phyloP scores from a whole-genome alignment of 225 moss, liverwort and hornwort species.

The Ulota crispa region DNA sequence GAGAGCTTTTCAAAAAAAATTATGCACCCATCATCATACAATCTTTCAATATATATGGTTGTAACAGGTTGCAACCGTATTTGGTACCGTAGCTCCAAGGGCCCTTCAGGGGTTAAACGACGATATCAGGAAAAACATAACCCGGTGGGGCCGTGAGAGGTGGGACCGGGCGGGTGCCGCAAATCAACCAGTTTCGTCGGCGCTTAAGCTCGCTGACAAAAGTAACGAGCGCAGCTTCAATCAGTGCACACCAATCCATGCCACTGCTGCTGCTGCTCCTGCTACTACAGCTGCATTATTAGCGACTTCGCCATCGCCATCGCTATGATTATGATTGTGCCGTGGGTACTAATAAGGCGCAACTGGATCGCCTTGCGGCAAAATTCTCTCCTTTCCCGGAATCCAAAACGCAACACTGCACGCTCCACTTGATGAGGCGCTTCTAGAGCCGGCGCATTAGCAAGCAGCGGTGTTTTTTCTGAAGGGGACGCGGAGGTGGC shows the following conservation, averaged over 20 bases:
- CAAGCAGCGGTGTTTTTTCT: neutral
- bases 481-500: neutral
- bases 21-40: no score
- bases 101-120: no score
- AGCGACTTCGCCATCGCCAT: neutral
- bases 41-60: no score
- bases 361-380: neutral
- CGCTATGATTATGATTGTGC: neutral
- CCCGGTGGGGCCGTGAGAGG: neutral
- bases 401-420: neutral
- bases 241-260: slow-evolving; percentile 18
- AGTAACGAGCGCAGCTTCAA: neutral
- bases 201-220: neutral
- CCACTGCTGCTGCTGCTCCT: neutral
- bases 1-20: no score
- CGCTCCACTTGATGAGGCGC: neutral
- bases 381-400: neutral
- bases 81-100: no score
- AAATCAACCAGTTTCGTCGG: neutral
- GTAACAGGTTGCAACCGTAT: no score
- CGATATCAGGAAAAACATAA: no score
- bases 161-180: neutral
- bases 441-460: neutral
- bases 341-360: neutral
- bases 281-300: slow-evolving; percentile 10